phyloP scores from a whole-genome alignment of 306 rosid species.

The Crataegus laevigata region DNA sequence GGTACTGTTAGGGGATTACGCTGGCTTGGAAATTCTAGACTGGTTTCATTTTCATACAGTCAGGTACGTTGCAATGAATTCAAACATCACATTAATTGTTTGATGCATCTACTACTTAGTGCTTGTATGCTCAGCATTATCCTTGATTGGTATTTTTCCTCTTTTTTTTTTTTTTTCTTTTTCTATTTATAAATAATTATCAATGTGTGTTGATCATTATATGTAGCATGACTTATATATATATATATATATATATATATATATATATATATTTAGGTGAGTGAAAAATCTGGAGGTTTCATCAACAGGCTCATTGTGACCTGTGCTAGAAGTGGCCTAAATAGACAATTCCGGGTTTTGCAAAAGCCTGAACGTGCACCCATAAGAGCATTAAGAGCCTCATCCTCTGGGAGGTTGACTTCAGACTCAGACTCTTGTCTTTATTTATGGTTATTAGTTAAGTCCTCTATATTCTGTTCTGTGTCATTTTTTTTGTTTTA shows the following conservation, averaged over 20 bases:
- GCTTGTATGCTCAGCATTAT: background rate
- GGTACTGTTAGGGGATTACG: constrained; percentile 81
- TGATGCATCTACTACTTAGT: constrained; percentile 3
- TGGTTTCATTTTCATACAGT: constrained; percentile 91
- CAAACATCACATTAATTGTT: constrained; percentile 6
- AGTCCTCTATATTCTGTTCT: constrained; percentile 9
- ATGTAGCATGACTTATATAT: constrained; percentile 1
- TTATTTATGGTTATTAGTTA: constrained; percentile 10
- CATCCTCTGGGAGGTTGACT: constrained; percentile 97
- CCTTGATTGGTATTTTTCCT: background rate
- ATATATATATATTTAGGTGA: constrained; percentile 44
- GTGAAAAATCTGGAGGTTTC: constrained; percentile 90
- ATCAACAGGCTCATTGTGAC: constrained; percentile 79
- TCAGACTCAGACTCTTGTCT: constrained; percentile 12
- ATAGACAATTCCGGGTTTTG: constrained; percentile 81
- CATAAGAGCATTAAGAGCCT: constrained; percentile 87
- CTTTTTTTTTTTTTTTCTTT: too few relatives aligned
- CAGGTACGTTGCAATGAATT: constrained; percentile 48
- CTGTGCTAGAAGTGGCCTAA: constrained; percentile 91
- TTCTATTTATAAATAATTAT: background rate
- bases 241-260: background rate
- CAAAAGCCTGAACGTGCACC: constrained; percentile 99
- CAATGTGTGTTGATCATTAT: background rate
- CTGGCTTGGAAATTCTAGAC: constrained; percentile 98
- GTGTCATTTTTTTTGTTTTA: background rate